phyloP scores from a whole-genome alignment of 2,329 filamentous ascomycete species.

The Fusarium keratoplasticum region DNA sequence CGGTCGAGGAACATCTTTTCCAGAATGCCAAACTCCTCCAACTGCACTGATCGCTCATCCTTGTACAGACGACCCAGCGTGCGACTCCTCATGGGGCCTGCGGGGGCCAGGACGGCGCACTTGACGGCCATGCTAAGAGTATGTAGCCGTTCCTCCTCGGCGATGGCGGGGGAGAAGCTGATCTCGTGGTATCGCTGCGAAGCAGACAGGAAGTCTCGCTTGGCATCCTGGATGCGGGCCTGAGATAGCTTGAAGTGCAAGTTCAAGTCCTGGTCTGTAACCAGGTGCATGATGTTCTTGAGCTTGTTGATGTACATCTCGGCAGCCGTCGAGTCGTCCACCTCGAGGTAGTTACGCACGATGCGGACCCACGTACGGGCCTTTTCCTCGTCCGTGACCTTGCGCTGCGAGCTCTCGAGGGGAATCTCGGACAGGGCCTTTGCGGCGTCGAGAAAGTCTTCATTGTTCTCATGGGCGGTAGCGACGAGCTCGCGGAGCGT shows the following conservation, averaged over 20 bases:
- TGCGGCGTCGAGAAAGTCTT: slow-evolving; percentile 84
- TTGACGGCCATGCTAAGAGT: slow-evolving; percentile 89
- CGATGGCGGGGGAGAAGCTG: slow-evolving; percentile 80
- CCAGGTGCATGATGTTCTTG: slow-evolving; percentile 88
- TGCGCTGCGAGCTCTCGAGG: slow-evolving; percentile 88
- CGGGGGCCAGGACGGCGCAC: slow-evolving; percentile 91
- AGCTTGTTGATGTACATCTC: slow-evolving; percentile 93
- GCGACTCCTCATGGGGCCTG: slow-evolving; percentile 84
- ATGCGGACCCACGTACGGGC: slow-evolving; percentile 92
- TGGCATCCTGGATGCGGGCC: slow-evolving; percentile 91
- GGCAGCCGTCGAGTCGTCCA: slow-evolving; percentile 87
- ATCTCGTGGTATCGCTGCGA: slow-evolving; percentile 90
- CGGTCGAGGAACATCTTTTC: slow-evolving; percentile 98
- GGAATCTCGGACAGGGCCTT: slow-evolving; percentile 84
- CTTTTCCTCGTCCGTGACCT: slow-evolving; percentile 84
- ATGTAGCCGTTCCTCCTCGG: slow-evolving; percentile 85
- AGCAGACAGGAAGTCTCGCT: slow-evolving; percentile 89
- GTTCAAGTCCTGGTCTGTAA: slow-evolving; percentile 78
- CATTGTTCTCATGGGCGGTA: slow-evolving; percentile 82
- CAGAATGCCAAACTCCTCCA: slow-evolving; percentile 86
- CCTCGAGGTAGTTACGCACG: slow-evolving; percentile 92
- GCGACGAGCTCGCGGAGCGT: slow-evolving; percentile 84
- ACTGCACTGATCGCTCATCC: slow-evolving; percentile 82
- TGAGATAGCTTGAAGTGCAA: slow-evolving; percentile 92
- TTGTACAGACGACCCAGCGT: slow-evolving; percentile 89